These are phyloP conservation scores for Comarum palustre DNA, from an alignment of 306 rosid genomes.

Conservation along the genomic window DNA sequence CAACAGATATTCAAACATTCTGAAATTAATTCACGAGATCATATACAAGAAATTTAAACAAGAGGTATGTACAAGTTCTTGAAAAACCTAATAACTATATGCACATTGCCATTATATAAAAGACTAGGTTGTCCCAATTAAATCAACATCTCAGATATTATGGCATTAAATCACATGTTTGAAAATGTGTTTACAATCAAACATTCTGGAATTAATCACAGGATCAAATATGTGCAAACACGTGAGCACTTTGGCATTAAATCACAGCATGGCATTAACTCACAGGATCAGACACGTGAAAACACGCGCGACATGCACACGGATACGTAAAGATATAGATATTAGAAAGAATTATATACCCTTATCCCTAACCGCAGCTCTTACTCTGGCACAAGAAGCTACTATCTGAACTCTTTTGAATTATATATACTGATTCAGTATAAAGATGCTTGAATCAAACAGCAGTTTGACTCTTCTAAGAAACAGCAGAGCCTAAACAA, in stretches of 20 bases:
- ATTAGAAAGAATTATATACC: slow-evolving; percentile 1
- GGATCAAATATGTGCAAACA: slow-evolving; percentile 7
- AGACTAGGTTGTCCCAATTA: neutral
- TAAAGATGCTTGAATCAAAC: neutral
- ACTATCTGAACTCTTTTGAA: neutral
- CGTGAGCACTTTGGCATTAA: neutral
- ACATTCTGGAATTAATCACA: slow-evolving; percentile 5
- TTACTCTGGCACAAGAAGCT: neutral
- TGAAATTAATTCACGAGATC: neutral
- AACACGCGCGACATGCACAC: slow-evolving; percentile 4
- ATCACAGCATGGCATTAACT: neutral
- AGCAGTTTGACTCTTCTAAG: neutral
- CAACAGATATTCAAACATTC: no score
- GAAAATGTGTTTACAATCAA: neutral
- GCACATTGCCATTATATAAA: neutral
- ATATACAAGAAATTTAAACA: neutral
- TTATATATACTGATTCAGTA: neutral
- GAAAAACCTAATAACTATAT: neutral
- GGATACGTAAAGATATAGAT: neutral
- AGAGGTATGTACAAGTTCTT: neutral
- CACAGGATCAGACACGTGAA: slow-evolving; percentile 2
- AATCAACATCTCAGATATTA: neutral
- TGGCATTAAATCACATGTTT: neutral
- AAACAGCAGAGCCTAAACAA: neutral
- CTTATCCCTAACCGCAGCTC: neutral